Percentiles rank a stretch among this genome's conserved stretches.
These are phyloP conservation scores for Scenedesmus sp. DNA, from an alignment of 163 green algal species.

Conservation along the genomic window DNA sequence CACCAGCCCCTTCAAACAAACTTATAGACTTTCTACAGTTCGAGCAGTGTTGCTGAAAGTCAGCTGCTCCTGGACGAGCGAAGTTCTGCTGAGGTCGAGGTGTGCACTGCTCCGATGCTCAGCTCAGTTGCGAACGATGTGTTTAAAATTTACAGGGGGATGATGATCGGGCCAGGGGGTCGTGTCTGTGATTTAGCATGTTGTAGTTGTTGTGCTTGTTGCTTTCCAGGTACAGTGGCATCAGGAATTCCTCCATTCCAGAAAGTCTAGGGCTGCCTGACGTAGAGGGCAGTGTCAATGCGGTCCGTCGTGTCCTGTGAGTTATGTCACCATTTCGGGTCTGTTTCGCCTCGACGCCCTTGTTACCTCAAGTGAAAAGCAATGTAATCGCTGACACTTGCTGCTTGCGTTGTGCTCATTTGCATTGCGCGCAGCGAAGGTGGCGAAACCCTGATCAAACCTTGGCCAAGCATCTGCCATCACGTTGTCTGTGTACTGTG, in stretches of 20 bases:
- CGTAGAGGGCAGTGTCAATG: not conserved
- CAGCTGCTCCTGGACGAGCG: not conserved
- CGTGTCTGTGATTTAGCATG: not conserved
- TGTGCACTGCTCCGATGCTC: not conserved
- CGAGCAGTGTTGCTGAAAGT: not conserved
- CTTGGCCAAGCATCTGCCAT: not conserved
- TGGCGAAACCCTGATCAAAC: conserved; percentile 5
- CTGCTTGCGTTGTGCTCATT: too few relatives aligned
- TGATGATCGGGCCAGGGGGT: not conserved
- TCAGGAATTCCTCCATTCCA: too few relatives aligned
- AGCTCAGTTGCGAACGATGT: not conserved
- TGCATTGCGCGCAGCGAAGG: not conserved
- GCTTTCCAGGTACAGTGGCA: not conserved
- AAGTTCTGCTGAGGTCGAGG: not conserved
- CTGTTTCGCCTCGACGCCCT: not conserved
- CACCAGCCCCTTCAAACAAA: not conserved
- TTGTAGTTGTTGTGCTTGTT: conserved; percentile 1
- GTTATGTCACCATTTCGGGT: not conserved
- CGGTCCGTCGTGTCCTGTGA: not conserved
- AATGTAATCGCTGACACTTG: too few relatives aligned
- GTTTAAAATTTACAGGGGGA: not conserved
- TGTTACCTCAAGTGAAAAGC: too few relatives aligned
- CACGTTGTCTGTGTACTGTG: not conserved
- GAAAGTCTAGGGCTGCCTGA: too few relatives aligned
- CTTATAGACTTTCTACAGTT: not conserved